Evolutionary conservation across 208 protist genomes (phyloP).

Genomic region (Wallacemonas collosoma): DNA sequence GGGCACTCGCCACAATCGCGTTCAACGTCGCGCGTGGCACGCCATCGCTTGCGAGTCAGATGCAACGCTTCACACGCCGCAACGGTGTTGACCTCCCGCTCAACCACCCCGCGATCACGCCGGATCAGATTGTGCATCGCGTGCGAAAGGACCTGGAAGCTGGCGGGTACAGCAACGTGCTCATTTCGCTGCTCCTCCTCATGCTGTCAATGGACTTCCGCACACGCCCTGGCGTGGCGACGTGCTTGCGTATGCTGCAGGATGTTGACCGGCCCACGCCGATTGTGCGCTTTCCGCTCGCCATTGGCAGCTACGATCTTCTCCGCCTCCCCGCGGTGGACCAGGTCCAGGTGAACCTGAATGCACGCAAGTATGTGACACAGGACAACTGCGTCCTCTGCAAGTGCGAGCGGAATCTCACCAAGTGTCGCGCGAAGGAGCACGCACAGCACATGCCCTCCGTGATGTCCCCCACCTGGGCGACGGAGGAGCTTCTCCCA

Average conservation of each 20-base stretch:
- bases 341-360: conserved; percentile 47
- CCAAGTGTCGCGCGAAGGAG: conserved; percentile 40
- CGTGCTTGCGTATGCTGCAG: conserved; percentile 45
- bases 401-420: conserved; percentile 34
- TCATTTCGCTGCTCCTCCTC: conserved; percentile 50
- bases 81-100: conserved; percentile 40
- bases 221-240: conserved; percentile 54
- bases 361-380: conserved; percentile 52
- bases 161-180: conserved; percentile 45
- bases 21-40: conserved; percentile 48
- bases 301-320: conserved; percentile 59
- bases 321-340: conserved; percentile 40
- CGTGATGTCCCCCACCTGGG: conserved; percentile 63
- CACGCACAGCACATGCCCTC: conserved; percentile 44
- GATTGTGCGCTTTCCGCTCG: conserved; percentile 76
- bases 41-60: conserved; percentile 16
- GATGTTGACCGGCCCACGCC: conserved; percentile 62
- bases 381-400: conserved; percentile 49
- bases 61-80: conserved; percentile 3
- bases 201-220: conserved; percentile 68
- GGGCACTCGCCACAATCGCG: conserved; percentile 58
- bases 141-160: conserved; percentile 47
- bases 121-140: conserved; percentile 41
- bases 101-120: conserved; percentile 54
- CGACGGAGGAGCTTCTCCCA: conserved; percentile 55